These are phyloP conservation scores for Calamus simplicifolius DNA, from an alignment of 176 grass and related monocot species.

Conservation along the genomic window DNA sequence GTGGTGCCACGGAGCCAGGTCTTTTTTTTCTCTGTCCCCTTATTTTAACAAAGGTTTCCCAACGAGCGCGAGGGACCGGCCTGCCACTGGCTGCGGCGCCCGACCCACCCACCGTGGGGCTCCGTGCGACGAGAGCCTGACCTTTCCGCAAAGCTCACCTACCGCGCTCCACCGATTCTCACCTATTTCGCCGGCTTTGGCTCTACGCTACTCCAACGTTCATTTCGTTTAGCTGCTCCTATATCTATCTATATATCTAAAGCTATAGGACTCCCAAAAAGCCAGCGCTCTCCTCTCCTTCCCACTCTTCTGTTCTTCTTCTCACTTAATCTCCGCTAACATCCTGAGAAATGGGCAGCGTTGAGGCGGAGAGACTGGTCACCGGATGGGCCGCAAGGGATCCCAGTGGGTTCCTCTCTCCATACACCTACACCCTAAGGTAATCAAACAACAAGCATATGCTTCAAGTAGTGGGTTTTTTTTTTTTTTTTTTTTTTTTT, in stretches of 20 bases:
- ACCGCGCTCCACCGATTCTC: background rate
- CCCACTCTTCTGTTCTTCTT: background rate
- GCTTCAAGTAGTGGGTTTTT: background rate
- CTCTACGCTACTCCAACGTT: too few species aligned
- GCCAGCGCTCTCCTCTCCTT: slow-evolving; percentile 1
- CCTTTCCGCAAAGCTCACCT: slow-evolving; percentile 1
- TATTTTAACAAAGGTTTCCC: too few species aligned
- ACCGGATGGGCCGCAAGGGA: slow-evolving; percentile 81
- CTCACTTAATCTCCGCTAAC: background rate
- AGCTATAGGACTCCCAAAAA: background rate
- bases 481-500: background rate
- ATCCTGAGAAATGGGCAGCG: slow-evolving; percentile 47
- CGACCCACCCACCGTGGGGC: background rate
- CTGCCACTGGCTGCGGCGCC: too few species aligned
- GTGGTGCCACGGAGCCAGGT: too few species aligned
- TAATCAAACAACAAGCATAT: background rate
- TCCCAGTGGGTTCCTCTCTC: slow-evolving; percentile 58
- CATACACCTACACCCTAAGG: slow-evolving; percentile 93
- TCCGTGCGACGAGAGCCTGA: background rate
- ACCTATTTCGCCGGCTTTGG: too few species aligned
- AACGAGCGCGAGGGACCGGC: too few species aligned
- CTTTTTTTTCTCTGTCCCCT: too few species aligned
- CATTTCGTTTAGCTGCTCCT: too few species aligned
- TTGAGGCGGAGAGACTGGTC: slow-evolving; percentile 47
- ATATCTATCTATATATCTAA: background rate